Base-by-base conservation (phyloP, 176 grass and related monocot genomes). In the Carex scoparia region DNA sequence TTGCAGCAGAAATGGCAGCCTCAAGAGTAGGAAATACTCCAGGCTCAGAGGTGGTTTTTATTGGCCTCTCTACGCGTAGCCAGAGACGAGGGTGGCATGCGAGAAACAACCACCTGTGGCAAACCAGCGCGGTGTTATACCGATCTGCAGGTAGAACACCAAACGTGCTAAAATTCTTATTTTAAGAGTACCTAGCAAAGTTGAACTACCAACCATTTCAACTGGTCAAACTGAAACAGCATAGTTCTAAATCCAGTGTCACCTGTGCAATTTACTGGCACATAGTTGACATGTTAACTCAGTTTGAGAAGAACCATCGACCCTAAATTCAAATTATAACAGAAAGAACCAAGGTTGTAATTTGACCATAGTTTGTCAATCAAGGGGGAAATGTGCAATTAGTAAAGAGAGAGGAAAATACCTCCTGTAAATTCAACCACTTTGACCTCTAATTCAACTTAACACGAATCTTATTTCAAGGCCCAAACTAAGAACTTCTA, bases 81-180 rank as follows among this genome's bases (percentile, higher is more conserved):
- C 96, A 99, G 12, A 99, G 84, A 5, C 87, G 86, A 69, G 93
- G 96, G 82, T 99, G 96, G 51, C 96, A 99, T 61, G 91, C 91
- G 79, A 99, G 87, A 89, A 89, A 92, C 32, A 61, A 49, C 96
- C 96, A 99, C 93, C 96, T 95, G 85, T 99, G 89, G 93, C 96
- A 95, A 95, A 99, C 96, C 87, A 99, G 96, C 85, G 93, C 93
- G 66, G 93, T 92, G 87, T 93, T 95, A 95, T 99, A 99, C 87
- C 96, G 91, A 94, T 99, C 96, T 99, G 96, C 93, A 92, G 83
- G 77, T 83, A 85, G 68, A 99, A 90, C 80, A 95, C 58, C 44
- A 70, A 89, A 65, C 80, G 89, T 98, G 91, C 89, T 95, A 90
- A 98, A 94, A 67, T 56, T 79, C 66, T 90, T 78, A 83, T 84